Evolutionary conservation across 768 basidiomycete genomes (phyloP).

Genomic region (Galerina marginata): DNA sequence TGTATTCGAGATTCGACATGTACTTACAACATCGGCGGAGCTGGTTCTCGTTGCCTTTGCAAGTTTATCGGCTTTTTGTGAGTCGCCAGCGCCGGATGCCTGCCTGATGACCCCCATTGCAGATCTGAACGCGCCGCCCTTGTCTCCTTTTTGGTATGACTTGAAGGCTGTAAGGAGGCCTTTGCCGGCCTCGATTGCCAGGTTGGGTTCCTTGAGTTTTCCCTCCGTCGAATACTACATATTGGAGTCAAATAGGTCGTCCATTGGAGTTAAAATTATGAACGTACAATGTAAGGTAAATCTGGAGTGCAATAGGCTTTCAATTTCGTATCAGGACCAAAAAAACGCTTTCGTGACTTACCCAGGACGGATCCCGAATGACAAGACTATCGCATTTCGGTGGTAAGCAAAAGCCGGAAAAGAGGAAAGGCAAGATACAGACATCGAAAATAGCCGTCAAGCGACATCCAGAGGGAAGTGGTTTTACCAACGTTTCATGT

Average conservation of each 20-base stretch:
- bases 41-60: conserved; percentile 72
- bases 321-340: neutral
- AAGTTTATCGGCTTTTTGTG: conserved; percentile 65
- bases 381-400: conserved; percentile 59
- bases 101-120: conserved; percentile 78
- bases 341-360: conserved; percentile 33
- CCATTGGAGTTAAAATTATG: conserved; percentile 13
- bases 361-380: conserved; percentile 91
- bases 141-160: conserved; percentile 81
- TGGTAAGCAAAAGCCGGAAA: no score
- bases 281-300: conserved; percentile 65
- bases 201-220: conserved; percentile 92
- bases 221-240: conserved; percentile 91
- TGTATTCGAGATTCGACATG: neutral
- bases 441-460: conserved; percentile 85
- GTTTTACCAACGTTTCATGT: conserved; percentile 80
- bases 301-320: conserved; percentile 41
- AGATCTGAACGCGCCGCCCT: conserved; percentile 76
- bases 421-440: conserved; percentile 28
- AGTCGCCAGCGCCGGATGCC: conserved; percentile 73
- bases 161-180: conserved; percentile 80
- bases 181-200: conserved; percentile 85
- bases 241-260: neutral
- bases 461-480: conserved; percentile 86
- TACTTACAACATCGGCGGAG: conserved; percentile 83